Evolutionary conservation across 345 rosid species (phyloP), one percentile per base, ranked within the genome.

Genomic region (Eutrema japonicum): DNA sequence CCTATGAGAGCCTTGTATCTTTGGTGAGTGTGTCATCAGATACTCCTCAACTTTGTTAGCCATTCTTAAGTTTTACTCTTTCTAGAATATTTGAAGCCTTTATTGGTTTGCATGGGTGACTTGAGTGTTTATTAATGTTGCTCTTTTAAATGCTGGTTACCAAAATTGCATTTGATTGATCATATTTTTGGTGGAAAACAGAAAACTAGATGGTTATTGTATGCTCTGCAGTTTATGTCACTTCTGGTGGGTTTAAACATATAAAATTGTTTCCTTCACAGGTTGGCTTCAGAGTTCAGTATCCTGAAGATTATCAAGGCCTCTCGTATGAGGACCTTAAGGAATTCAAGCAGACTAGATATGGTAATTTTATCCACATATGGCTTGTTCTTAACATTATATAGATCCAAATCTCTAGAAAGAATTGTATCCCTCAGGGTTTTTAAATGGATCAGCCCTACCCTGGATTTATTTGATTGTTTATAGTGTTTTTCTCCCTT

Each of bases 311-410:
- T 79, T 79, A 92, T 83, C 94, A 90, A 81, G 83, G 82, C 74
- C 97, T 95, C 73, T 87, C 98, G 65, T 81, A 75, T 47, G 97
- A 95, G 80, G 99, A 95, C 83, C 99, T 92, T 74, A 92, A 86
- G 83, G 99, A 95, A 64, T 92, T 95, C 77, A 92, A 92, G 83
- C 96, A 92, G 68, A 89, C 96, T 43, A 89, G 99, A 95, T 92
- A 90, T 84, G 99, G 97, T 95, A 92, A 77, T 57, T 40, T 30
- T 30, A 55, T 43, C 70, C 11, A 48, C 22, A 11, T 70, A 43
- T 38, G 66, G 7, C 80, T 30, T 77, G 62, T 49, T 68, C 41
- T 64, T 54, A 54, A 54, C 54, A 63, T 55, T 64, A 47, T 40
- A 54, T 43, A 59, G 22, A 37, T 46, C 64, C 10, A 51, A 52